phyloP scores from a whole-genome alignment of 768 basidiomycete genomes.

The Rhodocollybia butyracea region DNA sequence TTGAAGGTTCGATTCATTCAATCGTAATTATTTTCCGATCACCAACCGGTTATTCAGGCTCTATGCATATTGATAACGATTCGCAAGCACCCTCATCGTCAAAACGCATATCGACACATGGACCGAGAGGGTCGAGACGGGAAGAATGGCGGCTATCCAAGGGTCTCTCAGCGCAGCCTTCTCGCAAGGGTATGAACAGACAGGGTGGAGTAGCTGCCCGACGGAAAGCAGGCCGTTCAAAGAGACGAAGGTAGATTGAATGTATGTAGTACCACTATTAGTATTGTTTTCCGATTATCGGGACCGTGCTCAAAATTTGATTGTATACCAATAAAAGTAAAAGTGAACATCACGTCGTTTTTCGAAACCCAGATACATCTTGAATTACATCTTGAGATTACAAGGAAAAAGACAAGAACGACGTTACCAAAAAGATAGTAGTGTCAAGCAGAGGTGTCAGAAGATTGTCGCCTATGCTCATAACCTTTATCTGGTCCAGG shows the following conservation, averaged over 20 bases:
- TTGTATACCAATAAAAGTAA: too few species aligned
- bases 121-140: constrained; percentile 69
- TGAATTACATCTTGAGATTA: too few species aligned
- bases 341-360: too few species aligned
- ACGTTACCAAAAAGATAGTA: too few species aligned
- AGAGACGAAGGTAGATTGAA: constrained; percentile 61
- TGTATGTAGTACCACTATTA: background rate
- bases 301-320: too few species aligned
- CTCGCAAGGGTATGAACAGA: constrained; percentile 56
- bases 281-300: background rate
- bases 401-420: too few species aligned
- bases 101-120: constrained; percentile 72
- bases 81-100: constrained; percentile 23
- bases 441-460: background rate
- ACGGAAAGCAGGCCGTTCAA: constrained; percentile 67
- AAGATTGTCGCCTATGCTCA: background rate
- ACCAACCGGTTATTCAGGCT: constrained; percentile 19
- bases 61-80: constrained; percentile 51
- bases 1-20: constrained; percentile 28
- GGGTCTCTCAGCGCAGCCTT: constrained; percentile 55
- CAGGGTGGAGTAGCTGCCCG: constrained; percentile 60
- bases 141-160: constrained; percentile 84
- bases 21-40: constrained; percentile 13
- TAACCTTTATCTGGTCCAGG: background rate
- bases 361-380: too few species aligned